Evolutionary conservation across 805 yeast genomes (phyloP), one percentile per base, ranked within the genome.

Genomic region (Peterozyma xylosa): DNA sequence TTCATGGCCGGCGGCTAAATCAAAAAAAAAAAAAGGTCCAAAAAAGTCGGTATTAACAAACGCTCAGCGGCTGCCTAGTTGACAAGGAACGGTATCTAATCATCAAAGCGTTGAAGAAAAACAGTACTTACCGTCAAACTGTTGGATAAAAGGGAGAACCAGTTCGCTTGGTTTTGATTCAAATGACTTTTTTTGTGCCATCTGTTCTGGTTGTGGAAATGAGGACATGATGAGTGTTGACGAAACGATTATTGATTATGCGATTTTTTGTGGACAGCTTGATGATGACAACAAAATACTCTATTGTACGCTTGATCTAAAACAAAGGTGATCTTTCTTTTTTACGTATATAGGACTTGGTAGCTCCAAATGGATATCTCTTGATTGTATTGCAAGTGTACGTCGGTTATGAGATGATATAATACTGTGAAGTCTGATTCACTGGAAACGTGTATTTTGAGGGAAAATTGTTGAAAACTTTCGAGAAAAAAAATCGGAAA

Each of bases 121-220:
- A 2, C 11, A 18, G 9, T 30, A 42, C 46, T 18, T 32, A 43
- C 46, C 46, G 33, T 44, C 46, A 39, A 44, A 33, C 30, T 44
- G 46, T 32, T 44, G 46, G 11, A 16, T 21, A 37, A 44, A 44
- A 11, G 46, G 46, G 9, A 37, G 30, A 30, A 42, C 36, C 9
- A 35, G 27, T 7, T 21, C 27, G 27, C 7, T 21, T 21, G 27
- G 27, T 21, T 21, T 21, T 21, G 27, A 21, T 21, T 21, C 27
- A 21, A 21, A 21, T 21, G 27, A 21, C 4, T 21, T 21, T 7
- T 21, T 21, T 21, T 21, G 27, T 21, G 27, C 33, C 15, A 36
- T 18, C 18, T 39, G 37, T 11, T 33, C 36, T 13, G 36, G 5
- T 18, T 35, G 38, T 5, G 29, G n/a, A n/a, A 33, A 16, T 17